Evolutionary conservation across 1,284 basidiomycete genomes (phyloP), one percentile per base, ranked within the genome.

Genomic region (Earliella scabrosa): DNA sequence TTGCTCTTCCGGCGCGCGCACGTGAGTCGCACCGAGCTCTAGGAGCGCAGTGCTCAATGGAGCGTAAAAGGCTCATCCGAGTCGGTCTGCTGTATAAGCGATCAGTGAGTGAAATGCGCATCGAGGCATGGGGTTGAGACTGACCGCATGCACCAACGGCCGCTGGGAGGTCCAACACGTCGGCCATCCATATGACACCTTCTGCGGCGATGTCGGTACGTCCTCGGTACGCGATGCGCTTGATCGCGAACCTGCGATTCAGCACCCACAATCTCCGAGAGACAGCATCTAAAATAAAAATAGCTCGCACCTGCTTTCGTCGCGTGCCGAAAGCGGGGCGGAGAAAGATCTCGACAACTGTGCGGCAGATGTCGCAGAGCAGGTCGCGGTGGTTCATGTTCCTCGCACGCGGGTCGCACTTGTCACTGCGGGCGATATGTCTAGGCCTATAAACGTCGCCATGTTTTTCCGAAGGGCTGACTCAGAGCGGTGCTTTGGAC

Each of bases 151-250:
- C 26, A 11, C 9, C 36, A 40, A 7, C 24, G 18, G 3, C 23
- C 34, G 3, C 16, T 16, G 14, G 26, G 10, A 21, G 7, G 16
- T 24, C 35, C 35, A 2, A 38, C n/a, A 9, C 29, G 36, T 31
- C 6, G 11, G 20, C 27, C 20, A 18, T 32, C 18, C 9, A 43
- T 48, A 48, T 29, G 46, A 45, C 35, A 45, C 27, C 20, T 24
- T 54, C 58, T 54, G 58, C 34, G 10, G 38, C 47, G 49, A 34
- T 21, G 34, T 60, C 58, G 58, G 58, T 21, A 48, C 29, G 51
- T 56, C 45, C 48, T 60, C 58, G 58, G 58, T 43, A 31, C 24
- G 48, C 23, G 18, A 34, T 21, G 45, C 20, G 24, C 24, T 8
- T 35, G 31, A 35, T 41, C 7, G 24, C 21, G 21, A 41, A 8